phyloP scores from a whole-genome alignment of 176 grass and related monocot species.

The Bromus sterilis region DNA sequence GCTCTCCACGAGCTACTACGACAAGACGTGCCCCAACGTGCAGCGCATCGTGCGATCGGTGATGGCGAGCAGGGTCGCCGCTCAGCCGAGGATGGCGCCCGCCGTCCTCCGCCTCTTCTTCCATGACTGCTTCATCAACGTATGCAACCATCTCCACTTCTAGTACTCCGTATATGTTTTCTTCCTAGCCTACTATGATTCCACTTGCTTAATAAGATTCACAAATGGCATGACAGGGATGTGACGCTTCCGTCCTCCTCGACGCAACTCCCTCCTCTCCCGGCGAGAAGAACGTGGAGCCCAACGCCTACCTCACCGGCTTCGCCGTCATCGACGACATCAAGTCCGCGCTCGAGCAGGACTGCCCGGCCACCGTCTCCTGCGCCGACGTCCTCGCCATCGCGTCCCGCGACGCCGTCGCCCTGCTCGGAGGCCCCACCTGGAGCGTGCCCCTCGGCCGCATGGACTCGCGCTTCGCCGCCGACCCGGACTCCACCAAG shows the following conservation, averaged over 20 bases:
- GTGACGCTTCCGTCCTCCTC: constrained; percentile 50
- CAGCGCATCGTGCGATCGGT: constrained; percentile 25
- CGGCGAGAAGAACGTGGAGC: constrained; percentile 39
- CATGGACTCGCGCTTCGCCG: constrained; percentile 39
- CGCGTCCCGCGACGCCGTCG: constrained; percentile 51
- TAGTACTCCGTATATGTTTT: not conserved
- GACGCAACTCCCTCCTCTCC: constrained; percentile 19
- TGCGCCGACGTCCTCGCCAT: constrained; percentile 50
- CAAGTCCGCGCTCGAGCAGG: constrained; percentile 39
- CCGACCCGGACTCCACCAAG: constrained; percentile 9
- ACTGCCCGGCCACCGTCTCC: constrained; percentile 45
- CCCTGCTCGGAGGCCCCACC: constrained; percentile 37
- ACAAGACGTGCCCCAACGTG: constrained; percentile 35
- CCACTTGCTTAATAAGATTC: not conserved
- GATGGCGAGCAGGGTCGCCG: constrained; percentile 19
- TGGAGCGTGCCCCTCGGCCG: constrained; percentile 66
- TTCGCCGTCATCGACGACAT: constrained; percentile 54
- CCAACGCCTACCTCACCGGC: constrained; percentile 30
- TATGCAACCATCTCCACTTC: not conserved
- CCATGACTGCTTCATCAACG: constrained; percentile 68
- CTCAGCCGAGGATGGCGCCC: constrained; percentile 34
- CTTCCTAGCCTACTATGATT: not conserved
- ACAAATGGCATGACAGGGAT: constrained; percentile 14
- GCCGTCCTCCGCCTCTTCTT: constrained; percentile 81
- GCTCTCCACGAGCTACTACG: constrained; percentile 38